These are phyloP conservation scores for Lumnitzera littorea DNA, from an alignment of 345 rosid species.

Conservation along the genomic window DNA sequence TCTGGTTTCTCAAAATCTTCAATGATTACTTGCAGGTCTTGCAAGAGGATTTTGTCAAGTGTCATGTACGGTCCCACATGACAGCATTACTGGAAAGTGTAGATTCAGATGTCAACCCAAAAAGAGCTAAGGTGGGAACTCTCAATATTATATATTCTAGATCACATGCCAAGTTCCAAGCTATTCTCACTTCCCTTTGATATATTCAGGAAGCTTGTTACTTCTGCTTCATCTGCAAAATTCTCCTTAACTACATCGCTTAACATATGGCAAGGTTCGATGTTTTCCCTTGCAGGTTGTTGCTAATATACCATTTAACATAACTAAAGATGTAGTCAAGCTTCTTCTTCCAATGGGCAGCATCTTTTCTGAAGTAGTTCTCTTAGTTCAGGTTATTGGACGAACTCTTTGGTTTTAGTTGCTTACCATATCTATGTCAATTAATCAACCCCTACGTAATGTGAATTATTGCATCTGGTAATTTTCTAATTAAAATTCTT, in stretches of 20 bases:
- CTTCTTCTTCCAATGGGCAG: conserved; percentile 92
- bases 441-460: too few species aligned
- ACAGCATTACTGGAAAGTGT: conserved; percentile 33
- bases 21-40: conserved; percentile 40
- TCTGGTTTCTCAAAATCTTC: background rate
- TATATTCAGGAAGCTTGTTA: background rate
- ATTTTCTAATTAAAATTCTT: too few species aligned
- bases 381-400: conserved; percentile 72
- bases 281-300: conserved; percentile 50
- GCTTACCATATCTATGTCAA: too few species aligned
- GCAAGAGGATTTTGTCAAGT: conserved; percentile 78
- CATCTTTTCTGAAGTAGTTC: conserved; percentile 81
- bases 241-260: background rate
- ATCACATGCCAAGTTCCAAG: background rate
- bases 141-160: too few species aligned
- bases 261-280: background rate
- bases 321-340: conserved; percentile 78
- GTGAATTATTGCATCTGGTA: too few species aligned
- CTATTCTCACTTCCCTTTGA: background rate
- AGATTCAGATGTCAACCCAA: conserved; percentile 15
- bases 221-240: background rate
- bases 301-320: conserved; percentile 80
- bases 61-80: conserved; percentile 64
- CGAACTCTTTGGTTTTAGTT: too few species aligned
- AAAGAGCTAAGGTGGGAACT: conserved; percentile 45